A percentile compares a stretch with the other conserved stretches of the same genome.
These are phyloP conservation scores for Trypanosoma lewisi DNA, from an alignment of 208 protist genomes.

Conservation along the genomic window DNA sequence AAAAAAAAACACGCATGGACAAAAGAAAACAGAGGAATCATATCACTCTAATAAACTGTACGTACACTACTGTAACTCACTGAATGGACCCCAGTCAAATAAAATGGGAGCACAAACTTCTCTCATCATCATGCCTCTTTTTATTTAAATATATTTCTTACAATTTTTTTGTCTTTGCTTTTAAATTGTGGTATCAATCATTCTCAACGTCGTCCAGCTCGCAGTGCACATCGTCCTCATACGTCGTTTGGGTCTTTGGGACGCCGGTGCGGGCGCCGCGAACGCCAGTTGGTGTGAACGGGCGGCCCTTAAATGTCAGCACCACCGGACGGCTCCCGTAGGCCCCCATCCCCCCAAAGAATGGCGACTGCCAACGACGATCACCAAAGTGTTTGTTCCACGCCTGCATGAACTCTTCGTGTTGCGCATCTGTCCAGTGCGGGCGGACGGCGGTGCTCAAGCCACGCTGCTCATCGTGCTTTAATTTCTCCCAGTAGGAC, in stretches of 20 bases:
- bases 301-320: constrained; percentile 40
- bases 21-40: background rate
- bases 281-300: constrained; percentile 50
- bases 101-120: too few species aligned
- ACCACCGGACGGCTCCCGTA: constrained; percentile 23
- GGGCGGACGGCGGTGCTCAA: constrained; percentile 1
- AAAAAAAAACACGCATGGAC: background rate
- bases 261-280: constrained; percentile 22
- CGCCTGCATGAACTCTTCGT: constrained; percentile 18
- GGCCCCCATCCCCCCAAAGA: background rate
- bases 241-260: constrained; percentile 10
- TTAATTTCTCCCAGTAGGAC: constrained; percentile 6
- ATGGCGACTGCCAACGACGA: background rate
- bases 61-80: too few species aligned
- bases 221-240: constrained; percentile 16
- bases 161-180: background rate
- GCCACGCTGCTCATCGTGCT: constrained; percentile 10
- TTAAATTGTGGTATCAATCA: background rate
- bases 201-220: constrained; percentile 18
- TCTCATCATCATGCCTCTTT: too few species aligned
- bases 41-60: too few species aligned
- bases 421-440: constrained; percentile 23
- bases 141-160: too few species aligned
- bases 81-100: too few species aligned
- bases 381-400: constrained; percentile 20